Evolutionary conservation across 169 alveolate genomes (phyloP).

Genomic region (Theileria parva): DNA sequence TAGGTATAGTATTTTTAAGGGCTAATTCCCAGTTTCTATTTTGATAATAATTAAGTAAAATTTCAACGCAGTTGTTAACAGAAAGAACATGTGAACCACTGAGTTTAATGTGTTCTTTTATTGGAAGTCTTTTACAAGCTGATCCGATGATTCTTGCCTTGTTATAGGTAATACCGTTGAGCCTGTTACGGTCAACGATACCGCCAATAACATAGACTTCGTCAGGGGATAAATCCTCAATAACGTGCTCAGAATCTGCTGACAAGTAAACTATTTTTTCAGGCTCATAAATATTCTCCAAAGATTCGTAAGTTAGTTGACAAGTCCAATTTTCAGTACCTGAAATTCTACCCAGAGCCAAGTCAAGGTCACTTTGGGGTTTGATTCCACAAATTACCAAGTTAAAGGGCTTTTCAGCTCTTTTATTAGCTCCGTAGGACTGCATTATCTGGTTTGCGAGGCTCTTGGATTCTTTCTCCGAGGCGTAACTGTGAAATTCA

Average conservation of each 20-base stretch:
- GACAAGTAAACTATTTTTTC: conserved; percentile 34
- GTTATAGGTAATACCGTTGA: conserved; percentile 55
- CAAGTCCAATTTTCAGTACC: conserved; percentile 63
- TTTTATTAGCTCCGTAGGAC: conserved; percentile 53
- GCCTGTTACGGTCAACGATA: conserved; percentile 73
- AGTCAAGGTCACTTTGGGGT: conserved; percentile 39
- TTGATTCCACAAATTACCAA: conserved; percentile 62
- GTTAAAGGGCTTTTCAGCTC: conserved; percentile 58
- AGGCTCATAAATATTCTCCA: conserved; percentile 30
- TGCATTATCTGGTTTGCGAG: conserved; percentile 68
- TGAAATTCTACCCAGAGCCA: conserved; percentile 45
- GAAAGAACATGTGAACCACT: conserved; percentile 67
- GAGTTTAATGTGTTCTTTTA: conserved; percentile 55
- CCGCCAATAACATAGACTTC: conserved; percentile 74
- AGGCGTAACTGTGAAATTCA: conserved; percentile 53
- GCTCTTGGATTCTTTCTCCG: conserved; percentile 63
- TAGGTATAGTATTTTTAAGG: conserved; percentile 54
- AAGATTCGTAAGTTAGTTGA: conserved; percentile 26
- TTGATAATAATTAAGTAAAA: conserved; percentile 40
- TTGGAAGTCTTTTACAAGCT: conserved; percentile 63
- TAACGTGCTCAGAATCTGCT: conserved; percentile 57
- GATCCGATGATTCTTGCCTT: conserved; percentile 51
- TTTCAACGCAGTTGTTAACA: conserved; percentile 53
- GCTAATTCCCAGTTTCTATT: conserved; percentile 59
- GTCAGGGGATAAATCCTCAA: conserved; percentile 34